Evolutionary conservation across 2,329 filamentous ascomycete species (phyloP).

Genomic region (Blumeriella jaapii): DNA sequence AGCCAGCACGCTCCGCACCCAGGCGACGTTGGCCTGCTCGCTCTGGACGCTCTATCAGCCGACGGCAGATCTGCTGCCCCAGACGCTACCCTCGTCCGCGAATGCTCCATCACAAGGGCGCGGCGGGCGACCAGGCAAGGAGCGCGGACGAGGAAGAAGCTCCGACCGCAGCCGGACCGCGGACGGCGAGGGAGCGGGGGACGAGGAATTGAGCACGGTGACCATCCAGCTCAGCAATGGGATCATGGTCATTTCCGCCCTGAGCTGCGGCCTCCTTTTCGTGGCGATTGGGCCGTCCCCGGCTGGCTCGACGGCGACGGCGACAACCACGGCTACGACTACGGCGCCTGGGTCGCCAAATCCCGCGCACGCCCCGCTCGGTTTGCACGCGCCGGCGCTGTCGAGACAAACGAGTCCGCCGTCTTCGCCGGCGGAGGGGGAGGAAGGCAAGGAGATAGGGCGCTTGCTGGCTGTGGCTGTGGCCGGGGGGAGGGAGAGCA

Average conservation of each 20-base stretch:
- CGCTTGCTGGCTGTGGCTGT: too few species aligned
- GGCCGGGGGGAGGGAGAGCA: not conserved
- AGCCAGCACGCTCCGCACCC: conserved; percentile 46
- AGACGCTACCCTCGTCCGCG: conserved; percentile 22
- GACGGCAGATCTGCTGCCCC: conserved; percentile 28
- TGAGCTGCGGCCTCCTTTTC: conserved; percentile 49
- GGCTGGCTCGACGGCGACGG: too few species aligned
- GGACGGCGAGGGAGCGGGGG: too few species aligned
- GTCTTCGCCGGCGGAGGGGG: conserved; percentile 12
- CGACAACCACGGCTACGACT: conserved; percentile 8
- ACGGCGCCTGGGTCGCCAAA: conserved; percentile 5
- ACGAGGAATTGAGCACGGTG: conserved; percentile 19
- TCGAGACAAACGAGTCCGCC: conserved; percentile 14
- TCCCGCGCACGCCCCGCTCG: conserved; percentile 5
- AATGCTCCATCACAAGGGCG: conserved; percentile 7
- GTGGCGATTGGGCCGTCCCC: conserved; percentile 46
- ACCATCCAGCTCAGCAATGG: conserved; percentile 42
- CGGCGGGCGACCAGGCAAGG: too few species aligned
- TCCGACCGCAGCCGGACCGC: too few species aligned
- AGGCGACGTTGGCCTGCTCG: conserved; percentile 52
- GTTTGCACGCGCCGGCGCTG: conserved; percentile 2
- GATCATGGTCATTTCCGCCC: conserved; percentile 44
- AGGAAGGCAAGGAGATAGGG: conserved; percentile 4
- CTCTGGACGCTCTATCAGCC: conserved; percentile 46
- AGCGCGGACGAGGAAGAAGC: too few species aligned